Conservation (phyloP, 140 eudicot species). For the Bidens hawaiensis region DNA sequence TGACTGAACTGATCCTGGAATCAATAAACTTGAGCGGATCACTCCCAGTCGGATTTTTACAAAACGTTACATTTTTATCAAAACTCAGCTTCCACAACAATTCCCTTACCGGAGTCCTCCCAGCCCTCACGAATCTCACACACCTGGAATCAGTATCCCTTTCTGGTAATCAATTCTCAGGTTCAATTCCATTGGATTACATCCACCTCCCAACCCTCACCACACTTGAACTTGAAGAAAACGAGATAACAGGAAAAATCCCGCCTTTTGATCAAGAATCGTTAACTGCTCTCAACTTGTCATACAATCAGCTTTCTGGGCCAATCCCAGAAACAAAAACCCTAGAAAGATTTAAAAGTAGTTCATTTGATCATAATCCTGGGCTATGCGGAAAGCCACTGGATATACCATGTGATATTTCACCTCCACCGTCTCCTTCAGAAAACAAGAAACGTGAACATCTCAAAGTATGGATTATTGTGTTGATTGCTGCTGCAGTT, state of each 20-base stretch:
- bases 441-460: conserved; percentile 12
- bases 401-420: conserved; percentile 38
- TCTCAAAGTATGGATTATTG: conserved; percentile 47
- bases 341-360: conserved; percentile 32
- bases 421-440: conserved; percentile 27
- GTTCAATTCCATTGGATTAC: conserved; percentile 45
- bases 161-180: conserved; percentile 50
- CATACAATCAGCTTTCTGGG: conserved; percentile 56
- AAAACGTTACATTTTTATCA: conserved; percentile 46
- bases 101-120: conserved; percentile 52
- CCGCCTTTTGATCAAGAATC: conserved; percentile 63
- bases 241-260: conserved; percentile 41
- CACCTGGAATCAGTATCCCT: conserved; percentile 36
- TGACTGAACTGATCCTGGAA: conserved; percentile 44
- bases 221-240: conserved; percentile 49
- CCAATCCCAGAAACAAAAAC: conserved; percentile 48
- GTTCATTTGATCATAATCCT: conserved; percentile 50
- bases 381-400: conserved; percentile 51
- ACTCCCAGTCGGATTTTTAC: conserved; percentile 42
- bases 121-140: conserved; percentile 39
- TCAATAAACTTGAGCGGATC: conserved; percentile 42
- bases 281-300: conserved; percentile 48
- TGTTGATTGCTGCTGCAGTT: conserved; percentile 50
- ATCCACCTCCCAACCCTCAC: conserved; percentile 34
- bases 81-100: conserved; percentile 55